Evolutionary conservation across 495 filamentous ascomycete species (phyloP).

Genomic region (Penicillium simplicissimum): DNA sequence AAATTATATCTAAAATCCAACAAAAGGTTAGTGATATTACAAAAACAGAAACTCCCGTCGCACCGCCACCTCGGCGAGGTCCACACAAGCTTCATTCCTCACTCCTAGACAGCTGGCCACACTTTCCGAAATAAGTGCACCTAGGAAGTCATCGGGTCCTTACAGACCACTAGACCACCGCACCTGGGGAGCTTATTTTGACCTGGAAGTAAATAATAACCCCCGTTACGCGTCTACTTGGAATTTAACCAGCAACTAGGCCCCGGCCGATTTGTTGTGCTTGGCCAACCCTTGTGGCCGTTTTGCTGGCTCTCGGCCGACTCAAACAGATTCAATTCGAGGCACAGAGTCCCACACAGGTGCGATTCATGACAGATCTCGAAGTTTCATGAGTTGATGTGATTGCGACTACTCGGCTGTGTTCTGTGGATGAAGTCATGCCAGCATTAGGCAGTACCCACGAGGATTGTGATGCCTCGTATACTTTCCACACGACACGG

Average conservation of each 20-base stretch:
- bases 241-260: not conserved
- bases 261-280: not conserved
- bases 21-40: no score
- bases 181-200: no score
- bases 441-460: not conserved
- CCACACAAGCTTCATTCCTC: no score
- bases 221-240: no score
- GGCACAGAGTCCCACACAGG: not conserved
- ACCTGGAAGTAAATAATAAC: no score
- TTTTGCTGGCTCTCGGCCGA: slow-evolving; percentile 13
- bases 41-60: no score
- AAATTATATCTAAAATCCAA: no score
- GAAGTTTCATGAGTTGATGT: not conserved
- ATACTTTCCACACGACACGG: not conserved
- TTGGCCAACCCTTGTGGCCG: not conserved
- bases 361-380: not conserved
- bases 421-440: not conserved
- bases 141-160: no score
- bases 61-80: no score
- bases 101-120: no score
- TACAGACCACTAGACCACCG: no score
- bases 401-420: not conserved
- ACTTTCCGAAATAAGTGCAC: no score
- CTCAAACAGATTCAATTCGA: not conserved
- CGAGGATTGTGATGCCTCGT: not conserved